Conservation (phyloP, 2,329 filamentous ascomycete species). For the Hymenoscyphus fructigenus region DNA sequence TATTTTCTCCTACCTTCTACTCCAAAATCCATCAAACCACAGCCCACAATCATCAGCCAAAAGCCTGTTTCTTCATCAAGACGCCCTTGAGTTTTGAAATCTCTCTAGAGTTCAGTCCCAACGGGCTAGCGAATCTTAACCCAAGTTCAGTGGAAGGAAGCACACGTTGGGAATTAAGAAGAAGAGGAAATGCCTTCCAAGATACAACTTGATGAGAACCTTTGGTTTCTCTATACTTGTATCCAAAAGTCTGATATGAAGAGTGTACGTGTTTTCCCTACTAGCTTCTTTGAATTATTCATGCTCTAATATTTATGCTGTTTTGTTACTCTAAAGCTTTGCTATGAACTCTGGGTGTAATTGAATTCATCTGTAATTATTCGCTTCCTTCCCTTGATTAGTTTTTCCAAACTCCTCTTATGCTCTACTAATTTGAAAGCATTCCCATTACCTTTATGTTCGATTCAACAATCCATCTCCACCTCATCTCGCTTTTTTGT, state of each 20-base stretch:
- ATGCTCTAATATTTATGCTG: neutral
- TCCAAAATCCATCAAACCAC: neutral
- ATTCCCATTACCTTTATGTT: too few relatives aligned
- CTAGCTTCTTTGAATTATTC: neutral
- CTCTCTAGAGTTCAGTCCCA: neutral
- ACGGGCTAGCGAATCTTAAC: neutral
- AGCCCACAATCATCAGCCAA: neutral
- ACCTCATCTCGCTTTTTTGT: neutral
- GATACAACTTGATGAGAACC: slow-evolving; percentile 40
- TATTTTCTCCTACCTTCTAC: neutral
- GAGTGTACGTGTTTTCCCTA: slow-evolving; percentile 34
- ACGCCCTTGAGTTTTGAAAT: too few relatives aligned
- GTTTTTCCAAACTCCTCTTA: too few relatives aligned
- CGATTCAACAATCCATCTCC: too few relatives aligned
- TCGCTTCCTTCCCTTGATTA: too few relatives aligned
- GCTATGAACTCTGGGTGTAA: too few relatives aligned
- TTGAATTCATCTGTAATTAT: too few relatives aligned
- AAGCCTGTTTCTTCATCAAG: neutral
- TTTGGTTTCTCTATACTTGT: slow-evolving; percentile 45
- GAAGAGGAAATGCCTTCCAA: slow-evolving; percentile 39
- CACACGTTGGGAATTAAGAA: neutral
- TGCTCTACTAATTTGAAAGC: too few relatives aligned
- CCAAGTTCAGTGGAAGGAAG: too few relatives aligned
- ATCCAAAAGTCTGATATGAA: slow-evolving; percentile 41
- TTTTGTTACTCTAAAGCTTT: neutral